Evolutionary conservation across 1,284 basidiomycete genomes (phyloP), one percentile per base, ranked within the genome.

Genomic region (Moniliophthora roreri): DNA sequence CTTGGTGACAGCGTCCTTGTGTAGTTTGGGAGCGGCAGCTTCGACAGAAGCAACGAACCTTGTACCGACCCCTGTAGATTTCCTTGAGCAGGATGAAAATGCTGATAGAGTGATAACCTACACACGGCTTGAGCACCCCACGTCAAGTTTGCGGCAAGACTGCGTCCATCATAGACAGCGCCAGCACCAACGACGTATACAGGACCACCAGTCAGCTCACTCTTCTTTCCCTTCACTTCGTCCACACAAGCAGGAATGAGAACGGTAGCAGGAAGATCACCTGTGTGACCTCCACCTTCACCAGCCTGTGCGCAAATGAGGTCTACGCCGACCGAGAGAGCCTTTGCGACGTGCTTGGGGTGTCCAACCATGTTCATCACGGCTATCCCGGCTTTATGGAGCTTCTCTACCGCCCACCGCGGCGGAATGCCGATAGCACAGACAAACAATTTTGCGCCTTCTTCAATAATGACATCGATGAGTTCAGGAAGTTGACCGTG

Each of bases 291-390:
- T 53, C 93, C 92, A 39, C 89, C 93, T 70, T 94, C 91, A 36
- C 89, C 89, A 2, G 86, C 91, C 67, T 95, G 93, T 1, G 91
- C 91, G 63, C 91, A 94, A 66, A 95, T 93, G 58, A 95, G 75
- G 65, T 95, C 93, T 32, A 89, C 87, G 42, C 93, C 93, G 34
- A 76, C 85, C 7, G 78, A 86, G 37, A 94, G 77, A 9, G 92
- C 92, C 67, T 93, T 92, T 48, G 73, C 60, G 45, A 91, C 90
- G 69, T 95, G 93, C 68, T 91, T 94, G 4, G 90, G 90, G 67
- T 91, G 87, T 15, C 92, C 93, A 59, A 96, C 87, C 91, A 95
- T 95, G 46, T 95, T 95, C 89, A 93, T 91, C 55, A 93, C 78
- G 32, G 84, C 77, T 58, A 95, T 93, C 9, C 89, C 86, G 7